phyloP scores from a whole-genome alignment of 441 rosid genomes.

The Flueggea neowawraea region DNA sequence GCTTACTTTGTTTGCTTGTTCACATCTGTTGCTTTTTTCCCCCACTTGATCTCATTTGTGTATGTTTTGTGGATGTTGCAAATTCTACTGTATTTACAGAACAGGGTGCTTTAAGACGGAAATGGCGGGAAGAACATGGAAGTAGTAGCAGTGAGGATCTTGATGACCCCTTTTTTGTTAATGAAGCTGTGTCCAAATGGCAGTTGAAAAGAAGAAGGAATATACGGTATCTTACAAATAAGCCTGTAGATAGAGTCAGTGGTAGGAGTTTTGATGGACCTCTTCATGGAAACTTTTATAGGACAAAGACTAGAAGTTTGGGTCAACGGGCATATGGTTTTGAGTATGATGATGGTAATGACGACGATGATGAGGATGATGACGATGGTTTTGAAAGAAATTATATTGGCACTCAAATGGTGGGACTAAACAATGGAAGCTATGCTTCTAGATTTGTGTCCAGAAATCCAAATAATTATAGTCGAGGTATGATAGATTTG shows the following conservation, averaged over 20 bases:
- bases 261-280: slow-evolving; percentile 28
- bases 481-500: slow-evolving; percentile 43
- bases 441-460: slow-evolving; percentile 39
- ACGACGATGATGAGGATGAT: slow-evolving; percentile 35
- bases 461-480: slow-evolving; percentile 32
- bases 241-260: slow-evolving; percentile 36
- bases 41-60: slow-evolving; percentile 7
- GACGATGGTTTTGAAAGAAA: slow-evolving; percentile 12
- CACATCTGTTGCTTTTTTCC: neutral
- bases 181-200: slow-evolving; percentile 86
- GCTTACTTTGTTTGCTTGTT: neutral
- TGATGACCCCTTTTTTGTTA: slow-evolving; percentile 49
- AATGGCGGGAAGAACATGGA: slow-evolving; percentile 44
- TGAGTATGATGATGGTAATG: slow-evolving; percentile 30
- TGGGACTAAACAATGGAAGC: slow-evolving; percentile 32
- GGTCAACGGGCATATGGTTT: slow-evolving; percentile 33
- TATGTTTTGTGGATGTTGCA: slow-evolving; percentile 21
- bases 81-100: slow-evolving; percentile 42
- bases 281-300: slow-evolving; percentile 34
- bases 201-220: slow-evolving; percentile 89
- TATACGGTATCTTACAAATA: slow-evolving; percentile 57
- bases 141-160: slow-evolving; percentile 73
- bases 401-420: slow-evolving; percentile 38
- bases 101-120: slow-evolving; percentile 35
- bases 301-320: slow-evolving; percentile 30